Base-by-base conservation (phyloP, 2,329 filamentous ascomycete species). In the Aspergillus piperis region DNA sequence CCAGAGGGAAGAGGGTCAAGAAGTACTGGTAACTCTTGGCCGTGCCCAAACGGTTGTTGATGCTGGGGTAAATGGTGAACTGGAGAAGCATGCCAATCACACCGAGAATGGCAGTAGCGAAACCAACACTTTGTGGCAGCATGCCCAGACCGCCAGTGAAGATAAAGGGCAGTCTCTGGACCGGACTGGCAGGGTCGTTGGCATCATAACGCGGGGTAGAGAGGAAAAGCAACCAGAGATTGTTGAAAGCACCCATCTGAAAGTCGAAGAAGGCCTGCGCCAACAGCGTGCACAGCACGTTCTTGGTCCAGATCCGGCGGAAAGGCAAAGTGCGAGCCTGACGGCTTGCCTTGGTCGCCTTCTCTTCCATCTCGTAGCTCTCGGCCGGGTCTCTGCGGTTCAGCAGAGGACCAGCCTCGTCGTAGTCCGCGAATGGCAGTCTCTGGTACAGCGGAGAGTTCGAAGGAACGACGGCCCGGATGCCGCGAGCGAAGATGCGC, bases 191-290 rank as follows among this genome's bases (percentile, higher is more conserved):
- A 10, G 79, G 75, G 76, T 77, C 73, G 48, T 71, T 69, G 13
- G 70, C 41, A 44, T 77, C 74, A 57, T 76, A 86, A 7, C 88
- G 87, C 0, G 89, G 87, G 0, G 89, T 90, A 1, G 90, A 91
- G 48, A 92, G 83, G 77, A 92, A 92, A 50, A 91, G 83, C 53
- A 90, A 87, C 88, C 89, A 92, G 21, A 92, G 83, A 17, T 88
- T 87, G 71, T 90, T 88, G 78, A 92, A 92, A 27, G 89, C 89
- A 62, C 86, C 77, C 75, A 92, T 83, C 75, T 91, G 89, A 69
- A 91, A 89, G 71, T 90, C 88, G 73, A 90, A 88, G 63, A 91
- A 85, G 7, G 86, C 87, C 66, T 88, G 86, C 25, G 86, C 86
- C 56, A 89, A 70, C 6, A 91, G 75, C 3, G 82, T 84, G 72